Conservation (phyloP, 2,329 filamentous ascomycete genomes). For the Cladorrhinum sp. region DNA sequence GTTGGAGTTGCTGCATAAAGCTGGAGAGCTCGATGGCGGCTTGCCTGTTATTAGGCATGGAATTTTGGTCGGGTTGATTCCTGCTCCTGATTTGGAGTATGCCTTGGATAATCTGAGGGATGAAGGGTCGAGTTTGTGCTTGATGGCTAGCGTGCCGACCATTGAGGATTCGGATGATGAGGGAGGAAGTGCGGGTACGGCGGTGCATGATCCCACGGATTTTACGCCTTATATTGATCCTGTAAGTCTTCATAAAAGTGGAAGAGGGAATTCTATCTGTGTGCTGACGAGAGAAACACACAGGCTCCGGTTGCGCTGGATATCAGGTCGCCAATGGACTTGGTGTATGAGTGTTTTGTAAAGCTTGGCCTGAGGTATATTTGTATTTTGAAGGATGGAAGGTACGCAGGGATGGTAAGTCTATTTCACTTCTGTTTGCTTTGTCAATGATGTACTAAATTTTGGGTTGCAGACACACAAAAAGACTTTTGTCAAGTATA, state of each 20-base stretch:
- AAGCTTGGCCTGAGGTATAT: slow-evolving; percentile 92
- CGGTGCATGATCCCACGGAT: neutral
- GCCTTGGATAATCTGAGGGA: slow-evolving; percentile 81
- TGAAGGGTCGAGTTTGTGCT: slow-evolving; percentile 69
- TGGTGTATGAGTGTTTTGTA: slow-evolving; percentile 95
- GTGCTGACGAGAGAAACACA: neutral
- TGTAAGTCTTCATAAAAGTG: neutral
- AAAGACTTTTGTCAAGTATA: slow-evolving; percentile 93
- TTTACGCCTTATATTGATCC: slow-evolving; percentile 2
- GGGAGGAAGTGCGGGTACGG: slow-evolving; percentile 10
- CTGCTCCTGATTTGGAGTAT: slow-evolving; percentile 89
- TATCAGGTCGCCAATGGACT: slow-evolving; percentile 83
- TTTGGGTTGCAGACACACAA: slow-evolving; percentile 67
- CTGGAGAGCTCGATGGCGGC: slow-evolving; percentile 88
- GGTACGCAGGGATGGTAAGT: slow-evolving; percentile 82
- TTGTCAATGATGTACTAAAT: slow-evolving; percentile 4
- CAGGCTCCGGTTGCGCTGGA: slow-evolving; percentile 79
- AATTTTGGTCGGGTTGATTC: slow-evolving; percentile 84
- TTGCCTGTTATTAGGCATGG: slow-evolving; percentile 79
- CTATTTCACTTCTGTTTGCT: neutral
- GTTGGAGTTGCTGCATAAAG: slow-evolving; percentile 75
- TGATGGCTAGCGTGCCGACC: slow-evolving; percentile 70
- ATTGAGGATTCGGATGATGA: slow-evolving; percentile 64
- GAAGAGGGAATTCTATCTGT: no score
- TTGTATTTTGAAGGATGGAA: slow-evolving; percentile 80